A percentile compares a stretch with the other conserved stretches of the same genome.
Conservation (phyloP, 768 basidiomycete species). For the Boletus eberwhitei region DNA sequence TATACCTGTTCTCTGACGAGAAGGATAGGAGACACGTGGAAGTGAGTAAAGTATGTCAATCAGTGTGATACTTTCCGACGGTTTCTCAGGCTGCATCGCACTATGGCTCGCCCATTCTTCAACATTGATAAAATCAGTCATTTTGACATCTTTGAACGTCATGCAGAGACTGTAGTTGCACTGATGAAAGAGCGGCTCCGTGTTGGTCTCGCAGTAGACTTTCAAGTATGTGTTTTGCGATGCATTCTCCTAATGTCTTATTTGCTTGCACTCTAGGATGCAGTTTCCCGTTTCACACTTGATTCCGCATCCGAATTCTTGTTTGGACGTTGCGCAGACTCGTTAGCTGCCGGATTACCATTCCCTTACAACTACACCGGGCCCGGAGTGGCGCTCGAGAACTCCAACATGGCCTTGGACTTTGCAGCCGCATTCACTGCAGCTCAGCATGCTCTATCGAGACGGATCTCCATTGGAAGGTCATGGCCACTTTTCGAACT, state of each 20-base stretch:
- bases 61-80: neutral
- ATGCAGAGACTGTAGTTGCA: slow-evolving; percentile 45
- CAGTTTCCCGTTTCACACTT: slow-evolving; percentile 46
- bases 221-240: slow-evolving; percentile 42
- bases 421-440: slow-evolving; percentile 35
- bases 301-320: slow-evolving; percentile 55
- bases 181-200: slow-evolving; percentile 42
- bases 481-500: slow-evolving; percentile 42
- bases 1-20: slow-evolving; percentile 1
- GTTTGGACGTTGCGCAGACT: slow-evolving; percentile 43
- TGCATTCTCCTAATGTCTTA: neutral
- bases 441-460: slow-evolving; percentile 31
- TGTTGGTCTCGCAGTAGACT: slow-evolving; percentile 52
- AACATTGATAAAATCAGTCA: slow-evolving; percentile 55
- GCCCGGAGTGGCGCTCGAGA: slow-evolving; percentile 1
- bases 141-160: slow-evolving; percentile 60
- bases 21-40: slow-evolving; percentile 63
- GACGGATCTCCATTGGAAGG: slow-evolving; percentile 30
- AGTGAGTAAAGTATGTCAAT: slow-evolving; percentile 35
- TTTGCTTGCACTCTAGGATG: slow-evolving; percentile 30
- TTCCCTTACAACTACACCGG: slow-evolving; percentile 33
- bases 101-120: slow-evolving; percentile 73
- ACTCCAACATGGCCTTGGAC: slow-evolving; percentile 14
- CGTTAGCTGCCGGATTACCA: slow-evolving; percentile 35
- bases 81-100: slow-evolving; percentile 52